Evolutionary conservation across 768 basidiomycete genomes (phyloP), one percentile per base, ranked within the genome.

Genomic region (Udeniomyces megalosporus): DNA sequence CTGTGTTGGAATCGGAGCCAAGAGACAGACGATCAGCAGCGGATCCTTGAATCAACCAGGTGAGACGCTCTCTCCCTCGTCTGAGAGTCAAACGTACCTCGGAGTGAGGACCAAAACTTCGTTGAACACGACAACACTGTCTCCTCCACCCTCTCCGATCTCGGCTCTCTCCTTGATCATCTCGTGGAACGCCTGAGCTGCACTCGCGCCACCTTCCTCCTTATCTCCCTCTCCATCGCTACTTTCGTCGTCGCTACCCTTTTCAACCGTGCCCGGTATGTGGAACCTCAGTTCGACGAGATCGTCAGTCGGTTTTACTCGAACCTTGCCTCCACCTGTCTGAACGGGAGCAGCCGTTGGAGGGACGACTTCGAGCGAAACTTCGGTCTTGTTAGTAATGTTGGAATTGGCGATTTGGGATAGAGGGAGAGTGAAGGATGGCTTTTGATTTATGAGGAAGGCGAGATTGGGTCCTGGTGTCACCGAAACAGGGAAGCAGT

Each of bases 121-220:
- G 70, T 90, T 87, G 69, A 99, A 95, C 72, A 88, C 87, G 68
- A 95, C 79, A 34, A 99, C 87, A 62, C 89, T 81, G 70, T 95
- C 88, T 46, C 92, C 95, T 2, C 82, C 81, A 32, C 89, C 85
- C 72, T 90, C 85, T 0, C 89, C 88, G 59, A 97, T 87, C 58
- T 90, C 88, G 5, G 95, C 93, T 76, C 85, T 87, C 70, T 97
- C 92, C 77, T 93, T 95, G 76, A 99, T 84, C 63, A 82, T 80
- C 66, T 96, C 90, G 70, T 97, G 92, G 81, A 99, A 92, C 5
- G 86, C 89, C 71, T 97, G 90, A 1, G 95, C 95, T 6, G 92
- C 90, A 69, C 82, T 85, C 69, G 88, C 79, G 31, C 31, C 38
- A 57, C 72, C 72, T 47, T 71, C 71, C 54, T 70, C 71, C 22